Evolutionary conservation across 495 filamentous ascomycete species (phyloP).

Genomic region (Xylaria flabelliformis): DNA sequence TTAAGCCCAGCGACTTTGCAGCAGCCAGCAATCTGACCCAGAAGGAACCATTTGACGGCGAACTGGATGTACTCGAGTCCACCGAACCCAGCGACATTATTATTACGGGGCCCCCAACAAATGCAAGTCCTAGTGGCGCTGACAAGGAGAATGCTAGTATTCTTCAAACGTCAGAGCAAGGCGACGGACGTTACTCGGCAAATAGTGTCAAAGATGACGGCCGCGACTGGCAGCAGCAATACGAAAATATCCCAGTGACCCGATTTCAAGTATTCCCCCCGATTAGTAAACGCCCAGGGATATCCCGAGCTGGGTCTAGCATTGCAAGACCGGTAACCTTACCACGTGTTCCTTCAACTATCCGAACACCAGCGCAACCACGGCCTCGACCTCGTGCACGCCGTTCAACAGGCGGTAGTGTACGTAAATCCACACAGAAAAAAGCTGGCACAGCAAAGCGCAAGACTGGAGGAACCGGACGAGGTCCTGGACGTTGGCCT

Average conservation of each 20-base stretch:
- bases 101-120: slow-evolving; percentile 39
- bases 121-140: slow-evolving; percentile 35
- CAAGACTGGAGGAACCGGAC: slow-evolving; percentile 60
- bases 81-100: slow-evolving; percentile 49
- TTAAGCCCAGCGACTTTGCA: slow-evolving; percentile 44
- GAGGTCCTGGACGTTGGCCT: slow-evolving; percentile 59
- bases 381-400: slow-evolving; percentile 39
- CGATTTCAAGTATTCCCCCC: slow-evolving; percentile 88
- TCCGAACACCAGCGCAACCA: slow-evolving; percentile 30
- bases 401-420: slow-evolving; percentile 31
- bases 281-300: slow-evolving; percentile 56
- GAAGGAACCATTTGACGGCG: slow-evolving; percentile 28
- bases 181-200: slow-evolving; percentile 20
- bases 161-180: slow-evolving; percentile 35
- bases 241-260: slow-evolving; percentile 70
- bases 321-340: slow-evolving; percentile 41
- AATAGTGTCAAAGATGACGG: slow-evolving; percentile 34
- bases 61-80: slow-evolving; percentile 48
- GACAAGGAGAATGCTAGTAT: slow-evolving; percentile 39
- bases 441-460: slow-evolving; percentile 45
- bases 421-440: slow-evolving; percentile 38
- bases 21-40: slow-evolving; percentile 29
- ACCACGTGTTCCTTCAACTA: slow-evolving; percentile 32
- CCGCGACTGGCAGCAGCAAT: slow-evolving; percentile 47
- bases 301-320: slow-evolving; percentile 39